Base-by-base conservation (phyloP, 345 rosid genomes). In the Populus tremula region DNA sequence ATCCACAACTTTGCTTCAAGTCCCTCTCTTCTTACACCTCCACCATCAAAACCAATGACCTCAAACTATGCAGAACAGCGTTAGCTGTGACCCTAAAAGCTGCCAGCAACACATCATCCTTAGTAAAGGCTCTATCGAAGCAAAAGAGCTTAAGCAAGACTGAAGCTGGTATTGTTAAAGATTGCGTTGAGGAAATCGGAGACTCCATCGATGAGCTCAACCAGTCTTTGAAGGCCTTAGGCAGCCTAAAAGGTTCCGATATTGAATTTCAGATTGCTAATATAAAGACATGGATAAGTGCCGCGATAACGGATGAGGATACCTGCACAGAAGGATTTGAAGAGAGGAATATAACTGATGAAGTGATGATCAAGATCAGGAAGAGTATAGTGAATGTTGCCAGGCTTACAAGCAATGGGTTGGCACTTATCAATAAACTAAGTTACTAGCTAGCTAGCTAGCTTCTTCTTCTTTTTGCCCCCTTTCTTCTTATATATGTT, bases 281-380 rank as follows among this genome's bases (percentile, higher is more conserved):
- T 64, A 79, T 89, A 17, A 76, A 83, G 84, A 90, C 92, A 0
- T 94, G 93, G 91, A 81, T 87, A 9, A 91, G 97, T 77, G 88
- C 92, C 0, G 93, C 94, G 5, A 76, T 91, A 50, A 93, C 98
- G 0, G 87, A 91, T 61, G 92, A 91, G 73, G 78, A 76, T 21
- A 89, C 95, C 14, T 93, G 97, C 80, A 86, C 87, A 29, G 97
- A 91, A 66, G 97, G 82, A 65, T 81, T 93, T 33, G 91, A 85
- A 5, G 97, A 77, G 14, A 27, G 29, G 79, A 79, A 78, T 18
- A 92, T 86, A 69, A 84, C 84, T 45, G 74, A 78, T 35, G 64
- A 67, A 1, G 80, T 89, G 79, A 85, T 85, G 89, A 86, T 47
- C 67, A 78, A 72, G 75, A 88, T 93, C 29, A 78, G 31, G 27